phyloP scores from a whole-genome alignment of 495 filamentous ascomycete genomes.

The Penicillium bovifimosum region DNA sequence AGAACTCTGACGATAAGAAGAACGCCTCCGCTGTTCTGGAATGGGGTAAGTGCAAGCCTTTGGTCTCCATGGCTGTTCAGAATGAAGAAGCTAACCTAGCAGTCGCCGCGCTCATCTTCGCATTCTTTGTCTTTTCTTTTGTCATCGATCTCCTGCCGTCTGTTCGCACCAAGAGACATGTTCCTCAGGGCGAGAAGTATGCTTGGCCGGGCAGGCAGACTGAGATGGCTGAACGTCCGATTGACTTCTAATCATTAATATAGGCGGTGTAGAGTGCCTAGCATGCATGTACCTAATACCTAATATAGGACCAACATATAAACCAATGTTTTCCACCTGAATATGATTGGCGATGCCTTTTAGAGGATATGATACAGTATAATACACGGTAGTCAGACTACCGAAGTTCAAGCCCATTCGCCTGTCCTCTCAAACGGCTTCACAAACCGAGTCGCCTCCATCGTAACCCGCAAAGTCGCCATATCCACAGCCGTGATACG shows the following conservation, averaged over 20 bases:
- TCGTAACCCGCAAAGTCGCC: slow-evolving; percentile 40
- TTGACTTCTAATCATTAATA: neutral
- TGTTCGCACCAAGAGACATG: slow-evolving; percentile 46
- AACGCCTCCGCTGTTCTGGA: slow-evolving; percentile 52
- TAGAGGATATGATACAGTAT: slow-evolving; percentile 15
- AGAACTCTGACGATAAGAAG: slow-evolving; percentile 24
- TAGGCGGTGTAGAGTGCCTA: neutral
- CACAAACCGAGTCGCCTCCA: slow-evolving; percentile 47
- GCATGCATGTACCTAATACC: neutral
- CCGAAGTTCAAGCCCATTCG: slow-evolving; percentile 28
- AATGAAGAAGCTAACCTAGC: neutral
- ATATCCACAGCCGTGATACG: slow-evolving; percentile 54
- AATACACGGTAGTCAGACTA: slow-evolving; percentile 6
- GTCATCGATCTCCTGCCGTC: slow-evolving; percentile 74
- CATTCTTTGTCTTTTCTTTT: slow-evolving; percentile 74
- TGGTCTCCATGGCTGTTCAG: neutral
- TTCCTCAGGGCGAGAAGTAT: slow-evolving; percentile 22
- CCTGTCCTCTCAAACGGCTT: slow-evolving; percentile 35
- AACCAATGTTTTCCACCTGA: neutral
- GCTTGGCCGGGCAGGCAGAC: neutral
- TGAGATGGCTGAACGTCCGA: neutral
- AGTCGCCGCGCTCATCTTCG: slow-evolving; percentile 73
- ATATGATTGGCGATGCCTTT: neutral
- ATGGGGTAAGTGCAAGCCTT: slow-evolving; percentile 44
- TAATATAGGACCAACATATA: neutral